These are phyloP conservation scores for Chamaecyparis obtusa DNA, from an alignment of 75 land plant species.

Conservation along the genomic window DNA sequence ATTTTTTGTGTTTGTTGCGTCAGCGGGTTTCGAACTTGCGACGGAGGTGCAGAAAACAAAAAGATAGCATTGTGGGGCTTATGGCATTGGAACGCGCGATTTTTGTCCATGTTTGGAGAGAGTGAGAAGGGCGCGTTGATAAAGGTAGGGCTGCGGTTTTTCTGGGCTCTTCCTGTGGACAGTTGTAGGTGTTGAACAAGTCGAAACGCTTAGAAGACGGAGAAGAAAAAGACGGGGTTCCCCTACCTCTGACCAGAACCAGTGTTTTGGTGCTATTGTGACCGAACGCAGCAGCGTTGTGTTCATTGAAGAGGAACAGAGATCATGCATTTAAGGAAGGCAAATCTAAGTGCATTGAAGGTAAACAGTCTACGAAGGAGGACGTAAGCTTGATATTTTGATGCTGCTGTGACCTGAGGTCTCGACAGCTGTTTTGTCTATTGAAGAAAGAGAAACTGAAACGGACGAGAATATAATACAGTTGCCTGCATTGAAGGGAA, in stretches of 20 bases:
- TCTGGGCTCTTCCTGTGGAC: neutral
- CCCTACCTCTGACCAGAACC: neutral
- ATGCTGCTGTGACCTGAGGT: neutral
- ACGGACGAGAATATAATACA: neutral
- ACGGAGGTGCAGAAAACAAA: neutral
- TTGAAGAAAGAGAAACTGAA: neutral
- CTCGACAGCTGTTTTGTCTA: neutral
- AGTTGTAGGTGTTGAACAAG: neutral
- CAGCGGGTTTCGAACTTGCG: no score
- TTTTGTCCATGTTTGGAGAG: neutral
- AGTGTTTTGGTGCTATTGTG: neutral
- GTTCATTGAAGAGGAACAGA: no score
- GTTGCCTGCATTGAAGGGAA: neutral
- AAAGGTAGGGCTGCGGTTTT: neutral
- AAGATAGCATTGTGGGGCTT: neutral
- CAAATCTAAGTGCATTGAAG: no score
- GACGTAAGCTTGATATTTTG: neutral
- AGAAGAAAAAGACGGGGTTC: neutral
- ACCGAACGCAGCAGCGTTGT: no score
- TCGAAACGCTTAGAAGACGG: neutral
- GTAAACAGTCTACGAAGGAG: no score
- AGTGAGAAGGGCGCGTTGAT: neutral
- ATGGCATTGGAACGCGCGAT: neutral
- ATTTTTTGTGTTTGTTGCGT: no score
- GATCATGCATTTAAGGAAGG: no score